Base-by-base conservation (phyloP, 2,329 filamentous ascomycete genomes). In the Colletotrichum gigasporum region DNA sequence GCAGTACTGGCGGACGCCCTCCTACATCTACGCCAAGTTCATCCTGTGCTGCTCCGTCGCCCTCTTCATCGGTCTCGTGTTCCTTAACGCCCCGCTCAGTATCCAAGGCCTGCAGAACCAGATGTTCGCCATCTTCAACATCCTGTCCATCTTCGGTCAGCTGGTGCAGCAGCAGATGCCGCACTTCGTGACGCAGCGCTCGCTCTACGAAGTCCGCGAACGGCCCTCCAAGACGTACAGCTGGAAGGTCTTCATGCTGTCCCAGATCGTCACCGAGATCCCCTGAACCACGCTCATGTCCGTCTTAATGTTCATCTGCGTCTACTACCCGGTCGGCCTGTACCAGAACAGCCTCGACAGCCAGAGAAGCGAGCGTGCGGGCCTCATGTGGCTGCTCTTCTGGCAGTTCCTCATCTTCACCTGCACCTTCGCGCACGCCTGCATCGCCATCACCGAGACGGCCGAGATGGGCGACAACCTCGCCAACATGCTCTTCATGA, bases 1-100 rank as follows among this genome's bases (percentile, higher is more conserved):
- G 71, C 91, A 94, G 74, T 92, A 92, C 80, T 94, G 91, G 91
- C 86, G 91, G 53, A 91, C 85, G 1, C 91, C 91, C 0, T 82
- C 85, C 2, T 94, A 94, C 77, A 89, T 94, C 71, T 93, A 91
- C 78, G 86, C 88, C 56, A 94, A 94, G 77, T 70, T 84, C 1
- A 75, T 83, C 1, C 84, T 92, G 20, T 87, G 85, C 66, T 61
- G 56, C 16, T 55, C 61, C 16, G 56, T 61, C 12, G 56, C 61
- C 12, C 79, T 91, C 7, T 91, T 90, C 73, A 87, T 91, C 68
- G 89, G 88, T 14, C 87, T 90, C 70, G 87, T 85, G 2, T 89
- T 90, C 73, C 87, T 82, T 76, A 81, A 85, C 35, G 82, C 86
- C 10, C 79, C 83, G 6, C 83, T 83, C 69, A 85, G 84, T 2